These are phyloP conservation scores for Pichia pseudocactophila DNA, from an alignment of 805 yeast genomes.

Conservation along the genomic window DNA sequence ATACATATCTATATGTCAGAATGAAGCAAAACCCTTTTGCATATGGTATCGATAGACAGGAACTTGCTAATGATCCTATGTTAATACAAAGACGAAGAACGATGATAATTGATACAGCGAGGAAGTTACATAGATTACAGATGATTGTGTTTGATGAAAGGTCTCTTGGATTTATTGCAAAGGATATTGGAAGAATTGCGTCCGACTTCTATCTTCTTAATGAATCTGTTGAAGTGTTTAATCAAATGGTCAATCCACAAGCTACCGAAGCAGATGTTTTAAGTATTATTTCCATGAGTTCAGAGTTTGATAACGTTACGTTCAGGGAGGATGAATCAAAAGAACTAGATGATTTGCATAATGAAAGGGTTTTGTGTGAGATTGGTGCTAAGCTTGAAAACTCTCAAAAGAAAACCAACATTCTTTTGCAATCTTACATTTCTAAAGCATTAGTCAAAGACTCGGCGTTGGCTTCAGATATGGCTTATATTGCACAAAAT, in stretches of 20 bases:
- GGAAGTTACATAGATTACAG: conserved; percentile 74
- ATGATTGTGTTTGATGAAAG: conserved; percentile 90
- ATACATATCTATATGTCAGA: conserved; percentile 86
- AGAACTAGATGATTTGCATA: conserved; percentile 59
- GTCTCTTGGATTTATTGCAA: conserved; percentile 68
- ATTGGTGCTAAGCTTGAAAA: conserved; percentile 69
- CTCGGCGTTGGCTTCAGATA: conserved; percentile 76
- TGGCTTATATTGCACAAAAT: conserved; percentile 91
- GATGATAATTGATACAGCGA: conserved; percentile 73
- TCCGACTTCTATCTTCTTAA: conserved; percentile 85
- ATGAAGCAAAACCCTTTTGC: conserved; percentile 92
- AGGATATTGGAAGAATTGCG: conserved; percentile 89
- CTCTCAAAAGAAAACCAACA: conserved; percentile 79
- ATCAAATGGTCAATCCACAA: conserved; percentile 68
- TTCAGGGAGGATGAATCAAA: conserved; percentile 78
- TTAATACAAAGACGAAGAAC: conserved; percentile 63
- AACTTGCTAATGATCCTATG: conserved; percentile 73
- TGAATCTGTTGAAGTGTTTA: conserved; percentile 83
- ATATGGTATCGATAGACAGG: conserved; percentile 86
- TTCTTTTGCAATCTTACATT: conserved; percentile 79
- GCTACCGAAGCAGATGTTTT: conserved; percentile 91
- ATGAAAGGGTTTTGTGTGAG: conserved; percentile 65
- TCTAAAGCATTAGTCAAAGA: conserved; percentile 67
- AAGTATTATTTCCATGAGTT: conserved; percentile 82
- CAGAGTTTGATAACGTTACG: conserved; percentile 86